These are phyloP conservation scores for Lasiodiplodia hormozganensis DNA, from an alignment of 2,329 filamentous ascomycete species.

Conservation along the genomic window DNA sequence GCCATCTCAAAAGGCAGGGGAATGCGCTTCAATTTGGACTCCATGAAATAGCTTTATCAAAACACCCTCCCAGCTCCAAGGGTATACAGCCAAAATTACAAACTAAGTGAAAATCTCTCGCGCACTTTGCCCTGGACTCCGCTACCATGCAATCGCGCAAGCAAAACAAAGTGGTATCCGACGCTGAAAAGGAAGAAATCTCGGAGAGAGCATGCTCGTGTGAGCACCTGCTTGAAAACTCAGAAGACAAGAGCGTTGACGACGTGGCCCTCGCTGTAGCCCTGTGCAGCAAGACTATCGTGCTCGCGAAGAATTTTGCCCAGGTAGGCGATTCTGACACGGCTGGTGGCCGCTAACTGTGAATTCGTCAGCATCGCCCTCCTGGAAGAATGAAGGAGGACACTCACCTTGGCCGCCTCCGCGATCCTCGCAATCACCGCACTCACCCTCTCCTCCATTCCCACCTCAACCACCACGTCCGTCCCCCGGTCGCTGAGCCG, in stretches of 20 bases:
- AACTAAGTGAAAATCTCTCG: neutral
- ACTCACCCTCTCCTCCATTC: conserved; percentile 63
- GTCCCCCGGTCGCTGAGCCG: conserved; percentile 48
- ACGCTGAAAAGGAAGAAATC: neutral
- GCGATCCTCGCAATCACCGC: conserved; percentile 68
- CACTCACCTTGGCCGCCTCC: conserved; percentile 67
- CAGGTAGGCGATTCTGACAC: conserved; percentile 77
- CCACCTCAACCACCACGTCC: conserved; percentile 46
- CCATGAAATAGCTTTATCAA: conserved; percentile 5
- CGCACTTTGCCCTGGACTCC: neutral
- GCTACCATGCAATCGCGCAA: conserved; percentile 11
- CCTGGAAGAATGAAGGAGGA: neutral
- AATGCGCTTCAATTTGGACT: neutral
- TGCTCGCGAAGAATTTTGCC: conserved; percentile 79
- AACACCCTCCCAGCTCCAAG: conserved; percentile 5
- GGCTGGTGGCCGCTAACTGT: conserved; percentile 65
- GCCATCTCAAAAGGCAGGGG: neutral
- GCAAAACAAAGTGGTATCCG: conserved; percentile 26
- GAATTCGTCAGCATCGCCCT: neutral
- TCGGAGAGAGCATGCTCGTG: neutral
- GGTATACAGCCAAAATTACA: conserved; percentile 13
- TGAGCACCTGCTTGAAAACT: conserved; percentile 17
- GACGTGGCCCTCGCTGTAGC: conserved; percentile 77
- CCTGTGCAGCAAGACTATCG: conserved; percentile 69
- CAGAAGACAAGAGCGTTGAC: conserved; percentile 75